A percentile compares a stretch with the other conserved stretches of the same genome.
These are phyloP conservation scores for Chamaecrista fasciculata DNA, from an alignment of 306 rosid genomes.

Conservation along the genomic window DNA sequence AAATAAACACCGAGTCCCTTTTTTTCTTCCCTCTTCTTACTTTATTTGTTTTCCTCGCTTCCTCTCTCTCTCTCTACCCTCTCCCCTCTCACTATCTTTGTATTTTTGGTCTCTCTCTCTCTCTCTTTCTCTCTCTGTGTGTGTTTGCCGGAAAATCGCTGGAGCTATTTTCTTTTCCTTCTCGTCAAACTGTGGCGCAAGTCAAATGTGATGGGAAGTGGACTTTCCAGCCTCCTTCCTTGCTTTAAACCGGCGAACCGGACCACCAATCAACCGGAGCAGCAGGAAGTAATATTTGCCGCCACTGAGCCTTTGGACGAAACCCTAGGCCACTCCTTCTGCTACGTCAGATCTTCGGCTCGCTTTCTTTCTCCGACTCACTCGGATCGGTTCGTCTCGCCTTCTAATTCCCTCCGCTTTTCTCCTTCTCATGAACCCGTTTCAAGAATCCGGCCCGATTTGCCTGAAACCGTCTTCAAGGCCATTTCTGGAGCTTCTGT, in stretches of 20 bases:
- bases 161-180: slow-evolving; percentile 33
- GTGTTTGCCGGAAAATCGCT: slow-evolving; percentile 52
- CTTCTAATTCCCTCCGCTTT: slow-evolving; percentile 77
- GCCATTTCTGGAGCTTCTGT: slow-evolving; percentile 91
- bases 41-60: slow-evolving; percentile 17
- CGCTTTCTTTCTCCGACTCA: slow-evolving; percentile 62
- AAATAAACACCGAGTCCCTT: neutral
- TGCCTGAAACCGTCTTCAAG: slow-evolving; percentile 62
- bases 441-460: slow-evolving; percentile 44
- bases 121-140: neutral
- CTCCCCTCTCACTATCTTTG: neutral
- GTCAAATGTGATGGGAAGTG: slow-evolving; percentile 95
- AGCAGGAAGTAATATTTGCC: slow-evolving; percentile 51
- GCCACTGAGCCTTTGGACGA: slow-evolving; percentile 68
- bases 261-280: slow-evolving; percentile 37
- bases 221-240: slow-evolving; percentile 64
- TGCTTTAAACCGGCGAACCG: slow-evolving; percentile 58
- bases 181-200: slow-evolving; percentile 40
- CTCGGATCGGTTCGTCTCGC: slow-evolving; percentile 79
- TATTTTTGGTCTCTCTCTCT: neutral
- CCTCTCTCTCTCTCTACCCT: neutral
- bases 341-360: slow-evolving; percentile 73
- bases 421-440: slow-evolving; percentile 59
- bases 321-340: slow-evolving; percentile 97
- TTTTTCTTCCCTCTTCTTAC: slow-evolving; percentile 10